These are phyloP conservation scores for Nematodospora anomalae DNA, from an alignment of 1,139 yeast genomes.

Conservation along the genomic window DNA sequence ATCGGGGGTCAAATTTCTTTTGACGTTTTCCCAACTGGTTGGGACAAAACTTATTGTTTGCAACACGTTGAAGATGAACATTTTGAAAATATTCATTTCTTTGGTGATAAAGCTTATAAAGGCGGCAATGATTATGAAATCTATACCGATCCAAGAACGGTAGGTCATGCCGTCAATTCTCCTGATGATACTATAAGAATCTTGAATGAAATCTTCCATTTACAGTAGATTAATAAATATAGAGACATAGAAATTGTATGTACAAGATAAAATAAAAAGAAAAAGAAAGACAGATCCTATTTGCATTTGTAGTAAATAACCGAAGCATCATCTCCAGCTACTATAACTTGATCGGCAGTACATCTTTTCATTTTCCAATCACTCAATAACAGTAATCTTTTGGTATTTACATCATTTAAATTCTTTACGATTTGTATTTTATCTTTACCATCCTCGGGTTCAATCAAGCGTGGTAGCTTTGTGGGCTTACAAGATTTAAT, in stretches of 20 bases:
- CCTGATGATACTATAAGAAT: slow-evolving; percentile 88
- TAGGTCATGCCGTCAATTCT: slow-evolving; percentile 87
- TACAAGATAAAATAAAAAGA: background rate
- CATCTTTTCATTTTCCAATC: slow-evolving; percentile 24
- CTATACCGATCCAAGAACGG: slow-evolving; percentile 85
- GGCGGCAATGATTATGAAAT: slow-evolving; percentile 99
- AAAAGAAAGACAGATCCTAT: slow-evolving; percentile 10
- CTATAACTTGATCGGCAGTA: slow-evolving; percentile 52
- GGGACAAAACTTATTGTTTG: slow-evolving; percentile 99
- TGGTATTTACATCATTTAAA: slow-evolving; percentile 36
- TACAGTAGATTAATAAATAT: slow-evolving; percentile 19
- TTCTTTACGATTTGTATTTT: slow-evolving; percentile 24
- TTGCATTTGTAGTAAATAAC: slow-evolving; percentile 57
- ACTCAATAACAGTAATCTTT: slow-evolving; percentile 47
- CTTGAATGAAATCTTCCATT: slow-evolving; percentile 75
- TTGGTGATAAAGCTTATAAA: slow-evolving; percentile 95
- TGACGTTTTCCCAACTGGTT: slow-evolving; percentile 99
- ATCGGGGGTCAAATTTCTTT: slow-evolving; percentile 99
- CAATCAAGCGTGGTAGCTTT: slow-evolving; percentile 54
- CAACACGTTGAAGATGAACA: slow-evolving; percentile 86
- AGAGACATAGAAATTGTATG: slow-evolving; percentile 7
- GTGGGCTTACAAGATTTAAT: slow-evolving; percentile 59
- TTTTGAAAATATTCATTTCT: slow-evolving; percentile 89
- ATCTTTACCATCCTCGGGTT: slow-evolving; percentile 46
- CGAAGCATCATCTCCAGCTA: slow-evolving; percentile 62